These are phyloP conservation scores for Komagataea norvegica DNA, from an alignment of 1,139 yeast species.

Conservation along the genomic window DNA sequence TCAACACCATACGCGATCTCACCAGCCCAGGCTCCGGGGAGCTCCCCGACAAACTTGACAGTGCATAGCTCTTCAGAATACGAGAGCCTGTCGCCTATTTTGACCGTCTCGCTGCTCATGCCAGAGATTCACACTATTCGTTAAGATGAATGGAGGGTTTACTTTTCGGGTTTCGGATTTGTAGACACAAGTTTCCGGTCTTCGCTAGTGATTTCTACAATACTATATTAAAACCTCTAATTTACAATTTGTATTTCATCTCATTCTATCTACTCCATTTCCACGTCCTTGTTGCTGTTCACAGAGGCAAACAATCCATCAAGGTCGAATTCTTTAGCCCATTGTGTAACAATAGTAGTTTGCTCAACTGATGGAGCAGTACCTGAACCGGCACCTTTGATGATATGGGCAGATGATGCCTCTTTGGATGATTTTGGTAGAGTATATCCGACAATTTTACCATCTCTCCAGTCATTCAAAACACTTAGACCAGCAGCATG, in stretches of 20 bases:
- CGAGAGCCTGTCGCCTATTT: constrained; percentile 42
- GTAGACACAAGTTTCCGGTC: too few relatives aligned
- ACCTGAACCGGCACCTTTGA: constrained; percentile 31
- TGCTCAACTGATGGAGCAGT: constrained; percentile 51
- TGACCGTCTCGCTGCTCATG: too few relatives aligned
- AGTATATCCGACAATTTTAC: constrained; percentile 89
- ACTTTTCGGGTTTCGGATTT: too few relatives aligned
- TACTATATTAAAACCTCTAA: not conserved
- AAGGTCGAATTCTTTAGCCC: constrained; percentile 93
- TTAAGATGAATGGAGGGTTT: too few relatives aligned
- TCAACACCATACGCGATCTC: constrained; percentile 68
- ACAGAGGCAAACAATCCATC: constrained; percentile 61
- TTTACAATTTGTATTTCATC: constrained; percentile 3
- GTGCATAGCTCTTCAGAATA: constrained; percentile 54
- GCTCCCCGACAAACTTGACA: constrained; percentile 52
- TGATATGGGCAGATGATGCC: constrained; percentile 30
- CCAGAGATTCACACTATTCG: not conserved
- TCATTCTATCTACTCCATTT: constrained; percentile 14
- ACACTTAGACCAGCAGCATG: constrained; percentile 80
- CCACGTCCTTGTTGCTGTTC: constrained; percentile 27
- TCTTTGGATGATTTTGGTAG: constrained; percentile 65
- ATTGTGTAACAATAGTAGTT: constrained; percentile 76
- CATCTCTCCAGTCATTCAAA: constrained; percentile 96
- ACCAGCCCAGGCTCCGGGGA: constrained; percentile 62
- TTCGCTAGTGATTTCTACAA: not conserved